These are phyloP conservation scores for Solanum ossicruentum DNA, from an alignment of 257 asterid species.

Conservation along the genomic window DNA sequence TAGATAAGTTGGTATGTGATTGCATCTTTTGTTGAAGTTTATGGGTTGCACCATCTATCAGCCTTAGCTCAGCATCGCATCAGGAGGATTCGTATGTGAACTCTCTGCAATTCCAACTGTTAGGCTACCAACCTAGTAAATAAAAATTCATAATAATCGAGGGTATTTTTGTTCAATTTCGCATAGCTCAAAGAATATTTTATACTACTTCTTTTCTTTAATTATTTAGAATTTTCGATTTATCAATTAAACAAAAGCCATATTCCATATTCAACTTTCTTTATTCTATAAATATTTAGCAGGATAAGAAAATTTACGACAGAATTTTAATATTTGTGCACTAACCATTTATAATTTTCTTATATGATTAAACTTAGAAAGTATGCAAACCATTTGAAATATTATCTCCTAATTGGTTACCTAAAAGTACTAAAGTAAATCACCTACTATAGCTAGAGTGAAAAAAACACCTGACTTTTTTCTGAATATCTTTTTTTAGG, in stretches of 20 bases:
- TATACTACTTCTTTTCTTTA: too few species aligned
- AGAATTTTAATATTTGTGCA: neutral
- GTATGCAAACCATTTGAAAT: too few species aligned
- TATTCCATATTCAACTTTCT: too few species aligned
- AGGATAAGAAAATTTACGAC: neutral
- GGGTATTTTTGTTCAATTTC: too few species aligned
- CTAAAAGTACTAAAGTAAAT: neutral
- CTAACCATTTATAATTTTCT: neutral
- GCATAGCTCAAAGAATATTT: too few species aligned
- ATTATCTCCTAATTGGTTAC: neutral
- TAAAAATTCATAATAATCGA: neutral
- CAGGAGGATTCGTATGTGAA: neutral
- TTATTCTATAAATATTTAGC: too few species aligned
- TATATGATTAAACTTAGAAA: neutral
- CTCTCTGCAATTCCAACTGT: neutral
- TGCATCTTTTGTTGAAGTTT: neutral
- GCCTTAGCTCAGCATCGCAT: neutral
- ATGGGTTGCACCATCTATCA: neutral
- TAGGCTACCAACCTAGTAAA: slow-evolving; percentile 4
- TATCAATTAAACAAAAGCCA: neutral
- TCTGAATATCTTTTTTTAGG: neutral
- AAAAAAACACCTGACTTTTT: neutral
- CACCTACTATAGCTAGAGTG: neutral
- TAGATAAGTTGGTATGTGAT: neutral
- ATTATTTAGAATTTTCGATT: neutral